Evolutionary conservation across 441 rosid genomes (phyloP).

Genomic region (Croton setiger): DNA sequence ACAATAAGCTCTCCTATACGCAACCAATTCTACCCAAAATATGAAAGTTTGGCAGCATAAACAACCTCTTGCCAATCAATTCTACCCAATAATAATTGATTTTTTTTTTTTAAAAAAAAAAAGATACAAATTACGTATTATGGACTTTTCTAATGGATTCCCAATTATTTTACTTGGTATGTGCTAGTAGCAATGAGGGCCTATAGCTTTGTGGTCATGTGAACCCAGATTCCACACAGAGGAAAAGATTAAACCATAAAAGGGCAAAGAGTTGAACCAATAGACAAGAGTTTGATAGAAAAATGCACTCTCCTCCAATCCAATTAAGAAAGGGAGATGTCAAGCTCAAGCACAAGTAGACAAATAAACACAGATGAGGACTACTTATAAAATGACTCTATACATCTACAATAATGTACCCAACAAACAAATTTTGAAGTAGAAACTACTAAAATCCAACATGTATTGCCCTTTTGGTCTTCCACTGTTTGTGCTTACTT

Average conservation of each 20-base stretch:
- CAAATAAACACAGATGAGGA: constrained; percentile 20
- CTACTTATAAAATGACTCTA: neutral
- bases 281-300: constrained; percentile 24
- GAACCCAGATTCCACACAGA: constrained; percentile 31
- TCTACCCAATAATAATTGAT: too few relatives aligned
- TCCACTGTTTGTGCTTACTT: constrained; percentile 13
- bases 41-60: too few relatives aligned
- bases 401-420: too few relatives aligned
- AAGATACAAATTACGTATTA: too few relatives aligned
- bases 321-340: constrained; percentile 32
- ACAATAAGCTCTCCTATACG: too few relatives aligned
- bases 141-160: neutral
- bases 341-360: constrained; percentile 38
- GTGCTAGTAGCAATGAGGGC: neutral
- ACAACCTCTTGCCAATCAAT: too few relatives aligned
- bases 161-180: neutral
- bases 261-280: constrained; percentile 3
- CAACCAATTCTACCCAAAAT: too few relatives aligned
- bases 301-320: constrained; percentile 7
- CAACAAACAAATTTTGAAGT: neutral
- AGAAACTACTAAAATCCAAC: constrained; percentile 26
- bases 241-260: constrained; percentile 18
- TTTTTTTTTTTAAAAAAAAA: too few relatives aligned
- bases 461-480: constrained; percentile 10
- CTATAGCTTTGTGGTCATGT: constrained; percentile 21